Percentiles rank a stretch among this genome's conserved stretches.
phyloP scores from a whole-genome alignment of 768 basidiomycete species.

The Hortiboletus campestris region DNA sequence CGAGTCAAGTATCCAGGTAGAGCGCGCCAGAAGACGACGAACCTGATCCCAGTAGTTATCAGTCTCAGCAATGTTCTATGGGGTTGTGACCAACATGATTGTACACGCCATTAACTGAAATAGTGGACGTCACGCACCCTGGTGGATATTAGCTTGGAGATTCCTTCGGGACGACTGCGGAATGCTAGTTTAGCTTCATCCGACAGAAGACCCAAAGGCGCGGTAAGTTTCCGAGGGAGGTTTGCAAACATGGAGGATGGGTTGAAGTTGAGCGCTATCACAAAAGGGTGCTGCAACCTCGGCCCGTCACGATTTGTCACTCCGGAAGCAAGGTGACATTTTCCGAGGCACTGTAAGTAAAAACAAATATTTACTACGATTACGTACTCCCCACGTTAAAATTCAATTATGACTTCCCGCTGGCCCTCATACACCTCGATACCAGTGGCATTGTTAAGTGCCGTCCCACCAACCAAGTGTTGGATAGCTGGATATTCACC shows the following conservation, averaged over 20 bases:
- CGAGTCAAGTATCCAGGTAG: neutral
- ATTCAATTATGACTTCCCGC: conserved; percentile 7
- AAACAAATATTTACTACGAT: no score
- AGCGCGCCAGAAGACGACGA: conserved; percentile 20
- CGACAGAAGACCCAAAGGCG: conserved; percentile 74
- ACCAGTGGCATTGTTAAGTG: neutral
- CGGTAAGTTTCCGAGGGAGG: conserved; percentile 68
- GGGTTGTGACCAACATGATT: conserved; percentile 5
- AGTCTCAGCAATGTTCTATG: conserved; percentile 66
- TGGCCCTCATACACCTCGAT: conserved; percentile 1
- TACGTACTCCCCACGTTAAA: conserved; percentile 1
- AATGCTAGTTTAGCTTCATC: conserved; percentile 92
- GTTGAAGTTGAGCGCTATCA: neutral
- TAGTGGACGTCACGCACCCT: conserved; percentile 52
- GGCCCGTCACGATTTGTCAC: no score
- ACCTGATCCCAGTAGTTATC: conserved; percentile 95
- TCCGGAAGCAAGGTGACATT: no score
- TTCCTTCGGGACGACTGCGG: conserved; percentile 76
- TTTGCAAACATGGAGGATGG: conserved; percentile 56
- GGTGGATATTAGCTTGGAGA: conserved; percentile 68
- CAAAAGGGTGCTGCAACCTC: no score
- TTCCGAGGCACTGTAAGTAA: no score
- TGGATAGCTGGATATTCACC: conserved; percentile 12
- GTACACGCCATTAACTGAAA: neutral
- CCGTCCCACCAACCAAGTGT: conserved; percentile 7